Base-by-base conservation (phyloP, 2,329 filamentous ascomycete genomes). In the Apiospora rasikravindrae region DNA sequence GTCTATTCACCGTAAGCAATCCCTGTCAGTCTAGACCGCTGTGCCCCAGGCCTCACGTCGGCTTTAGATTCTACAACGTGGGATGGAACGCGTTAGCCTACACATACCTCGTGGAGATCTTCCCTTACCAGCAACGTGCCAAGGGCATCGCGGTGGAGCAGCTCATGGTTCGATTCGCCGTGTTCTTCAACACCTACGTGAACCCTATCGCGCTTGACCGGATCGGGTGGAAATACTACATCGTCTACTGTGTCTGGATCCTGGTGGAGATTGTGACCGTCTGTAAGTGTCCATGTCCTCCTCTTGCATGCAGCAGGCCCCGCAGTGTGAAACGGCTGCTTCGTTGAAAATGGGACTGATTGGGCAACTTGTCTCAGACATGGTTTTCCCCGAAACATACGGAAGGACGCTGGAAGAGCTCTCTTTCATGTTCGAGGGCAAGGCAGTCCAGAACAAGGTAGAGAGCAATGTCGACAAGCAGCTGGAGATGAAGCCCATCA, bases 101-200 rank as follows among this genome's bases (percentile, higher is more conserved):
- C 37, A 69, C 45, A 2, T 84, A 84, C 71, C 75, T 81, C 69
- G 78, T 81, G n/a, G 83, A 85, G 72, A 76, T 83, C 16, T 81
- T 84, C 40, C 83, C 83, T 13, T 81, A 80, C 72, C 75, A 78
- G 71, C 80, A 83, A 71, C 76, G 82, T 64, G 76, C 82, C 70
- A 78, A 84, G 76, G 81, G 82, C 24, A 81, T 83, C 68, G 79
- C 81, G 11, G 75, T 83, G 45, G 78, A 83, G 76, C 80, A 83
- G 73, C 77, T 84, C 7, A 81, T 81, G 0, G 80, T 83, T 29
- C 78, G 81, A 4, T 78, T 83, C 72, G 82, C 83, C 53, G 79
- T 81, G 29, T 83, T 85, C 70, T 84, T 85, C 77, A 87, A 87
- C 77, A 85, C 84, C 2, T 87, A 85, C 74, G 84, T 85, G 47